phyloP scores from a whole-genome alignment of 108 stramenopile species.

The Skeletonema grethae region DNA sequence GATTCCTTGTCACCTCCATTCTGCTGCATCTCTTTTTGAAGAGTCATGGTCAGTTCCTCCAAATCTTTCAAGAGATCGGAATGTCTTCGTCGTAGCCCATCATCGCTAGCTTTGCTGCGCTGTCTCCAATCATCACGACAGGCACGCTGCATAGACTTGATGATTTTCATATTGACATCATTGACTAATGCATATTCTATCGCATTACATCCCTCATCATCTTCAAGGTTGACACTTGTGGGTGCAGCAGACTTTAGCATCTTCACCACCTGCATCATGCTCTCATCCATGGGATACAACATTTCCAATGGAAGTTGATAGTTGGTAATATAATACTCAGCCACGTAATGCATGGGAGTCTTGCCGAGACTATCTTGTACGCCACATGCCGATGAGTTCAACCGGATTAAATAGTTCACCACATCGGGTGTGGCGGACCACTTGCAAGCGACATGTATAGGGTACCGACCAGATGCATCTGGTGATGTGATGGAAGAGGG shows the following conservation, averaged over 20 bases:
- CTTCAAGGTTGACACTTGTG: conserved; percentile 22
- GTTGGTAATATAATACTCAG: conserved; percentile 23
- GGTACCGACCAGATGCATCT: conserved; percentile 25
- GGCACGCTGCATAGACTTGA: conserved; percentile 31
- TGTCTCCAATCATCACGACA: conserved; percentile 35
- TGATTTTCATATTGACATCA: conserved; percentile 26
- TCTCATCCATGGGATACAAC: conserved; percentile 12
- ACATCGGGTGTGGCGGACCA: conserved; percentile 34
- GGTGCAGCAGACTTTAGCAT: conserved; percentile 27
- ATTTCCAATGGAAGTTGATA: conserved; percentile 1
- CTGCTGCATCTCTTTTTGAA: conserved; percentile 7
- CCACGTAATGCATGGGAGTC: conserved; percentile 41
- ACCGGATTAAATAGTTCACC: conserved; percentile 11
- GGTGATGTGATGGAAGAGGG: conserved; percentile 5
- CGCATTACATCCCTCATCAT: conserved; percentile 29
- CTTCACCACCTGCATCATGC: conserved; percentile 24
- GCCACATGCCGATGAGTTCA: conserved; percentile 18
- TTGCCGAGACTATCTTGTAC: conserved; percentile 26
- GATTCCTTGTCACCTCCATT: neutral
- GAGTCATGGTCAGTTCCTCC: conserved; percentile 9
- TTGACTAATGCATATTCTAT: conserved; percentile 33
- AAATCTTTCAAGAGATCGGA: conserved; percentile 24
- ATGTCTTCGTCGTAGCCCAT: conserved; percentile 9
- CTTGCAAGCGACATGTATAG: conserved; percentile 36
- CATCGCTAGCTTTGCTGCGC: conserved; percentile 4